Percentiles rank a stretch among this genome's conserved stretches.
Evolutionary conservation across 345 rosid species (phyloP).

Genomic region (Clarkia xantiana): DNA sequence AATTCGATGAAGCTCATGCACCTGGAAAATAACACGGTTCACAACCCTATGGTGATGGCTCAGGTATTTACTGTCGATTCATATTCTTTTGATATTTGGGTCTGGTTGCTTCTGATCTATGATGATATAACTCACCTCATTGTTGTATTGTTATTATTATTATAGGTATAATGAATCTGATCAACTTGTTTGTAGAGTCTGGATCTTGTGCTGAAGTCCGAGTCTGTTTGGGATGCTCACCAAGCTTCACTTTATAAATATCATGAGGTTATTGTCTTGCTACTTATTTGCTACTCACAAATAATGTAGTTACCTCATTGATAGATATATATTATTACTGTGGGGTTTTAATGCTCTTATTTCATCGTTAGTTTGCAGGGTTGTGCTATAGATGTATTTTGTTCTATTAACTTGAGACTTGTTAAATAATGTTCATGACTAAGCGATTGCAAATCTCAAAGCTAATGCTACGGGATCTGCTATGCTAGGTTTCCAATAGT

Average conservation of each 20-base stretch:
- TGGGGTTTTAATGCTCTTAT: too few species aligned
- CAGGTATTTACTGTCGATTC: too few species aligned
- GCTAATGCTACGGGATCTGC: slow-evolving; percentile 42
- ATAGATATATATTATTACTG: too few species aligned
- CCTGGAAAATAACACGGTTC: too few species aligned
- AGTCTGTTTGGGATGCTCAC: slow-evolving; percentile 81
- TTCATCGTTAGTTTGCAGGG: too few species aligned
- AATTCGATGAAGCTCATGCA: too few species aligned
- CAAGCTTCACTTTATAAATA: slow-evolving; percentile 97
- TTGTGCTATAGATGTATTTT: too few species aligned
- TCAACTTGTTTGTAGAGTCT: slow-evolving; percentile 80
- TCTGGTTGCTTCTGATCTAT: not conserved
- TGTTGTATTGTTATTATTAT: not conserved
- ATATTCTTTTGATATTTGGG: too few species aligned
- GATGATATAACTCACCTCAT: not conserved
- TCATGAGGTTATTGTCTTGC: slow-evolving; percentile 34
- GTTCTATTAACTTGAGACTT: not conserved
- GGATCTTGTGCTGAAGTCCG: slow-evolving; percentile 74
- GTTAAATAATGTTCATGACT: slow-evolving; percentile 4
- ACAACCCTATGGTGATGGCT: too few species aligned
- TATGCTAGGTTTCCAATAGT: slow-evolving; percentile 13
- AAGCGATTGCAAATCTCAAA: slow-evolving; percentile 51
- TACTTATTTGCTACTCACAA: not conserved
- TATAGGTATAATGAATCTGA: slow-evolving; percentile 78
- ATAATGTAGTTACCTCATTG: not conserved